Base-by-base conservation (phyloP, 1,139 yeast genomes). In the Debaryomycetaceae sp. region DNA sequence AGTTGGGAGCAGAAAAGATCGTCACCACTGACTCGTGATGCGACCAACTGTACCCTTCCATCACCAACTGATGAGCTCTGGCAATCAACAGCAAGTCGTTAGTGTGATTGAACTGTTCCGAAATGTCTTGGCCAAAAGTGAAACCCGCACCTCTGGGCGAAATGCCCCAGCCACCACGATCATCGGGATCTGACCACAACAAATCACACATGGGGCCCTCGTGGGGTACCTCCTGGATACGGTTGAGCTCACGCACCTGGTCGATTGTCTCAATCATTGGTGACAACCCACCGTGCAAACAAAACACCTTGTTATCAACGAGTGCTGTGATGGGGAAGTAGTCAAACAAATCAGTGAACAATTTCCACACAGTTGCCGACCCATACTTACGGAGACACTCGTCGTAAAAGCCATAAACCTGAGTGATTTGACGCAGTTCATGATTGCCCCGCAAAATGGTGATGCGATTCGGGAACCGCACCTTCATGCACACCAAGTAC, bases 191-290 rank as follows among this genome's bases (percentile, higher is more conserved):
- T 6, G 95, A 83, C 98, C 98, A 91, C 37, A 91, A 67, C 51
- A 91, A 66, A 56, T 91, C 98, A 61, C 97, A 91, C 96, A 91
- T 91, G 32, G 96, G 95, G 23, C 98, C 98, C 58, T 91, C 98
- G 54, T 91, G 98, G 21, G 98, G 98, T 32, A 91, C 97, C 61
- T 91, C 98, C 62, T 91, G 97, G 42, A 75, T 74, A 49, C 96
- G 69, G 58, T 86, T 91, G 40, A 88, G 75, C 41, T 81, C 78
- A 43, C 95, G 69, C 36, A 91, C 94, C 58, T 86, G 94, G 56
- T 86, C 95, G 40, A 91, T 76, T 28, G 88, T 76, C 48, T 83
- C 85, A 46, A 93, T 81, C 70, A 85, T 88, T 33, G 98, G 98
- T 16, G 95, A 84, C 40, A 91, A 71, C 1, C 98, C 98, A 30